Evolutionary conservation across 2,329 filamentous ascomycete species (phyloP).

Genomic region (Trichophaea hybrida): DNA sequence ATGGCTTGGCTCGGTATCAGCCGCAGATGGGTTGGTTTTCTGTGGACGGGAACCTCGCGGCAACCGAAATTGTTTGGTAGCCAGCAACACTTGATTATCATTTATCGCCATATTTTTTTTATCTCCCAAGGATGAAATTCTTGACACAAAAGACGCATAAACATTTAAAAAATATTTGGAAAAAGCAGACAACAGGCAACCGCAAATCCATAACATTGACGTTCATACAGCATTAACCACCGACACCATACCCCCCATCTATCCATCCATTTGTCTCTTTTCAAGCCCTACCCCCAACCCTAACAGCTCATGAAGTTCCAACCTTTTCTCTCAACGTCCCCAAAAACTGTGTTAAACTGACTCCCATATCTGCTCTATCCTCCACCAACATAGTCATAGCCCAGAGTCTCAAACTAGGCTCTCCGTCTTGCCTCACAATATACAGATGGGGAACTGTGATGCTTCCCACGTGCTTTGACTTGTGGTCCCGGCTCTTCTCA

Average conservation of each 20-base stretch:
- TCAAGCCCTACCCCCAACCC: not conserved
- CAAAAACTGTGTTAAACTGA: slow-evolving; percentile 89
- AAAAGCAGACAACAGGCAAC: too few species aligned
- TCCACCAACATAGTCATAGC: slow-evolving; percentile 91
- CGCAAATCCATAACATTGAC: too few species aligned
- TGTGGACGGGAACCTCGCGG: too few species aligned
- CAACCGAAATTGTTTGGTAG: too few species aligned
- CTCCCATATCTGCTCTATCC: slow-evolving; percentile 83
- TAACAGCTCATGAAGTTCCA: slow-evolving; percentile 6
- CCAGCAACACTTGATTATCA: too few species aligned
- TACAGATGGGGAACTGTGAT: slow-evolving; percentile 89
- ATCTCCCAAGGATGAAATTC: too few species aligned
- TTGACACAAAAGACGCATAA: too few species aligned
- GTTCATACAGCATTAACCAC: too few species aligned
- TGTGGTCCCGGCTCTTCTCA: slow-evolving; percentile 81
- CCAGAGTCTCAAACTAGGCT: slow-evolving; percentile 90
- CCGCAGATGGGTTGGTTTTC: not conserved
- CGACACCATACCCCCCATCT: not conserved
- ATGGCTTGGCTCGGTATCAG: not conserved
- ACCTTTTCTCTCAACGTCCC: slow-evolving; percentile 91
- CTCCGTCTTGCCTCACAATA: slow-evolving; percentile 85
- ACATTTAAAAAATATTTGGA: too few species aligned
- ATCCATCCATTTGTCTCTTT: not conserved
- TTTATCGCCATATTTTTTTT: too few species aligned
- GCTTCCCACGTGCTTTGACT: slow-evolving; percentile 74